These are phyloP conservation scores for Cucumis melo DNA, from an alignment of 306 rosid genomes.

Conservation along the genomic window DNA sequence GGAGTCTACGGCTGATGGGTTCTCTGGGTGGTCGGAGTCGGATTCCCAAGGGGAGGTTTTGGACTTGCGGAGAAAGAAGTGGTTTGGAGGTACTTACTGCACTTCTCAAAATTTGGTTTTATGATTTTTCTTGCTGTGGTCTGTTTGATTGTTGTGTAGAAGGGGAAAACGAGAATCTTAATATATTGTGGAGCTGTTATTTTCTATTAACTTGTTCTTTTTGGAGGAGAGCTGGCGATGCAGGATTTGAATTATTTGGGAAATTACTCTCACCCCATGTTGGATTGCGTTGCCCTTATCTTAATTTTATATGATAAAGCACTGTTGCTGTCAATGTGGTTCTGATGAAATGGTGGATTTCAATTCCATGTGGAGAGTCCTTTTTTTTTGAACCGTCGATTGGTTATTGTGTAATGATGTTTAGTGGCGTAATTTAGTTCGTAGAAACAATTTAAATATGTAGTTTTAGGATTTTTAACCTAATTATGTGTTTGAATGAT, in stretches of 20 bases:
- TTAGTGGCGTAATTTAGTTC: background rate
- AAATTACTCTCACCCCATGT: background rate
- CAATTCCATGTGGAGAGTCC: background rate
- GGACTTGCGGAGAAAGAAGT: conserved; percentile 28
- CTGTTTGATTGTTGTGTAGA: background rate
- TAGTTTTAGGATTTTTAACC: background rate
- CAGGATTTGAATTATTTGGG: background rate
- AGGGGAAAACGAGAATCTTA: too few species aligned
- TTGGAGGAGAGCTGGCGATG: background rate
- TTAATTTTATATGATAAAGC: background rate
- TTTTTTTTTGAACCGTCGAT: background rate
- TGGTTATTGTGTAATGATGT: background rate
- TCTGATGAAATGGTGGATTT: background rate
- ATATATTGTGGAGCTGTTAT: background rate
- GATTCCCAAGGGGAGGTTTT: conserved; percentile 17
- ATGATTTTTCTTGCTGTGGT: background rate
- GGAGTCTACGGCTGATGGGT: conserved; percentile 29
- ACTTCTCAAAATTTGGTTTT: conserved; percentile 1
- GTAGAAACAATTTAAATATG: background rate
- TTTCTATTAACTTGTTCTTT: background rate
- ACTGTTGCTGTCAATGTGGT: background rate
- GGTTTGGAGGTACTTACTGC: conserved; percentile 51
- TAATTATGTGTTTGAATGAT: background rate
- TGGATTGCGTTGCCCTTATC: background rate
- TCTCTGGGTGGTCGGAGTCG: conserved; percentile 77